phyloP scores from a whole-genome alignment of 257 asterid species.

The Primulina tabacum region DNA sequence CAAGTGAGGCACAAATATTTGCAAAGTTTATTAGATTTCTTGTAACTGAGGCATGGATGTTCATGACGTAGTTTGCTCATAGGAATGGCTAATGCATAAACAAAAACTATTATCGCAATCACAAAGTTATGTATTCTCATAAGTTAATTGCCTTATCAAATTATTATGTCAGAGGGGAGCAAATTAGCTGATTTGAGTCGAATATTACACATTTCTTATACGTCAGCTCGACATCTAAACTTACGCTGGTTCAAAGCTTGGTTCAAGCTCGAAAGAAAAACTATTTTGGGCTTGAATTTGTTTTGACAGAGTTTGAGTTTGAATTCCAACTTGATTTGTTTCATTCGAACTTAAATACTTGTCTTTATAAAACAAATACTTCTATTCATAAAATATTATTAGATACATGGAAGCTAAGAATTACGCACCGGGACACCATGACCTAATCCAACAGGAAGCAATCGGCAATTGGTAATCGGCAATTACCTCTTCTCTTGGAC shows the following conservation, averaged over 20 bases:
- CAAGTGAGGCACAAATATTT: slow-evolving; percentile 11
- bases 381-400: too few relatives aligned
- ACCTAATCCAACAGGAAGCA: too few relatives aligned
- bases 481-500: too few relatives aligned
- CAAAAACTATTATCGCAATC: slow-evolving; percentile 5
- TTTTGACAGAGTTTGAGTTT: background rate
- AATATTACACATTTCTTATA: too few relatives aligned
- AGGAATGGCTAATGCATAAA: background rate
- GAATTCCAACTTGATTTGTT: background rate
- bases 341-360: too few relatives aligned
- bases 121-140: background rate
- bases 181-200: background rate
- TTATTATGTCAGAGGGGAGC: background rate
- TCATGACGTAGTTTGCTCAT: background rate
- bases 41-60: background rate
- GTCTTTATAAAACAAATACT: too few relatives aligned
- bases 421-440: too few relatives aligned
- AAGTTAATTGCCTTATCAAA: background rate
- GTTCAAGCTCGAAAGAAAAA: background rate
- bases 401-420: background rate
- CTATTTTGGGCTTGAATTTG: background rate
- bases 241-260: too few relatives aligned
- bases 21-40: background rate
- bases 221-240: too few relatives aligned
- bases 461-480: too few relatives aligned